Evolutionary conservation across 176 grass and related monocot genomes (phyloP), one percentile per base, ranked within the genome.

Genomic region (Cymbopogon citratus): DNA sequence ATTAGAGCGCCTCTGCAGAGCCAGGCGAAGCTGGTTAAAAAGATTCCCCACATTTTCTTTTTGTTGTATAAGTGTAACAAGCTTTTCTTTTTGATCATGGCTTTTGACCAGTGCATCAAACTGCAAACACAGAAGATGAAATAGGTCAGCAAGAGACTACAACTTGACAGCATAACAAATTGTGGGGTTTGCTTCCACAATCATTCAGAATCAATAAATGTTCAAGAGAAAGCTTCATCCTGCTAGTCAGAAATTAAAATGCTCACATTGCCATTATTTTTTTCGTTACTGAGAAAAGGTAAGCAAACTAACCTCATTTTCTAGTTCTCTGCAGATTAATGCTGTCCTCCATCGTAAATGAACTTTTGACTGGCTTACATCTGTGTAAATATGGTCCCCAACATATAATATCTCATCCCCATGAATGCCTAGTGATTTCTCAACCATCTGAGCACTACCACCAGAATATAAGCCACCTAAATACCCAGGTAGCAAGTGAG

Each of bases 331-430:
- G 63, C 92, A 98, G 51, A 98, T 91, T 72, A 98, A 83, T 79
- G 95, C 92, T 80, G 95, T 94, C 44, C 95, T 89, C 95, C 95
- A 98, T 85, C 95, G 89, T 83, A 94, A 87, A 92, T 98, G 92
- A 89, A 98, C 92, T 85, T 98, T 98, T 75, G 95, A 94, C 81
- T 98, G 95, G 88, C 95, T 98, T 75, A 98, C 92, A 79, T 98
- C 92, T 68, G 95, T 98, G 80, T 84, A 98, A 83, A 98, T 98
- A 91, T 98, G 95, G 31, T 98, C 92, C 31, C 95, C 92, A 60
- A 98, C 95, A 91, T 98, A 98, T 86, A 98, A 91, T 83, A 98
- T 94, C 71, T 94, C 95, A 85, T 94, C 95, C 62, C 95, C 95
- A 71, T 98, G 90, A 63, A 94, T 78, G 49, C 94, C 90, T 81